Base-by-base conservation (phyloP, 176 grass and related monocot species). In the Metroxylon sagu region DNA sequence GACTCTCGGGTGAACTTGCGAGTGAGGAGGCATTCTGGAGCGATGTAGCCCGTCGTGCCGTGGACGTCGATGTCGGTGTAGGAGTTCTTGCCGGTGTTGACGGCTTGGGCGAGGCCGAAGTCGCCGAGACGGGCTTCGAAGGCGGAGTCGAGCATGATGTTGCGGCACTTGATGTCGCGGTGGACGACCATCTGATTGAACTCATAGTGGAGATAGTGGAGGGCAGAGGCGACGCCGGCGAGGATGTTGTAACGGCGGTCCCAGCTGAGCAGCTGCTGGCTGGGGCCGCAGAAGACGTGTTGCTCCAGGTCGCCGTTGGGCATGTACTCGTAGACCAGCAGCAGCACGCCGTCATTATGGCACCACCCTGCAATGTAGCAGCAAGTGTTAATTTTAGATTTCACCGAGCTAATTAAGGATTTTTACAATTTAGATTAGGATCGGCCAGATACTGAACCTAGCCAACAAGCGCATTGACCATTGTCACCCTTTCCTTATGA, bases 181-280 rank as follows among this genome's bases (percentile, higher is more conserved):
- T 89, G 89, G 26, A 95, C 69, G 52, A 95, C 79, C 64, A 69
- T 75, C 29, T 56, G 76, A 2, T 75, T 66, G 54, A 77, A 75
- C 79, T 92, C 88, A 49, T 71, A 56, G 74, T 95, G 89, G 27
- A 95, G 72, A 76, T 89, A 95, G 69, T 74, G 78, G 4, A 95
- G 76, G 4, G 85, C 79, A 19, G 79, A 65, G 18, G 76, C 75
- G 6, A 89, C 78, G 60, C 85, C 75, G 14, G 21, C 5, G 2
- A 82, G 61, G 19, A 89, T 66, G 6, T 49, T 68, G 75, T 95
- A 89, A 18, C 89, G 82, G 29, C 18, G 54, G 48, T 53, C 35
- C 85, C 89, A 89, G 18, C 21, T 18, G 3, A 95, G 76, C 21
- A 60, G 17, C 6, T 72, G 69, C 0, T 19, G 57, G 55, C 4